A percentile compares a stretch with the other conserved stretches of the same genome.
Evolutionary conservation across 495 filamentous ascomycete species (phyloP).

Genomic region (Mytilinidion resinicola): DNA sequence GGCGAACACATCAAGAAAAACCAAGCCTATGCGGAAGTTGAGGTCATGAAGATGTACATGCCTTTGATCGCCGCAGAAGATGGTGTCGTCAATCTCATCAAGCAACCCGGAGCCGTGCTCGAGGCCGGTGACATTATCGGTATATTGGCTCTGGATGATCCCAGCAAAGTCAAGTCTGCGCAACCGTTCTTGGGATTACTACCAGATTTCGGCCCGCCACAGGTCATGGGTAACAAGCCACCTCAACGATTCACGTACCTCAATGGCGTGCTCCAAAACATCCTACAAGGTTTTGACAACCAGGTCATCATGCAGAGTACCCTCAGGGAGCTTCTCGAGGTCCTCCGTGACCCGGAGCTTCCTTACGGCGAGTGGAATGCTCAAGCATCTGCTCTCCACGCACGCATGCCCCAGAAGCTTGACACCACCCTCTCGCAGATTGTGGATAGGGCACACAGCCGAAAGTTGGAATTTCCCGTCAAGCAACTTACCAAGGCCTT

Average conservation of each 20-base stretch:
- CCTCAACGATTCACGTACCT: conserved; percentile 77
- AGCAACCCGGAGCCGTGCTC: conserved; percentile 96
- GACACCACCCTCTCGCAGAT: conserved; percentile 73
- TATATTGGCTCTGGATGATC: conserved; percentile 93
- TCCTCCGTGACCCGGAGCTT: conserved; percentile 81
- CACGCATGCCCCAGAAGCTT: conserved; percentile 91
- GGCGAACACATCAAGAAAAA: conserved; percentile 91
- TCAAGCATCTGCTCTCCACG: conserved; percentile 89
- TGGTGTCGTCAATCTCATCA: conserved; percentile 95
- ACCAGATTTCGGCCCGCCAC: conserved; percentile 77
- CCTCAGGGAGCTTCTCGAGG: conserved; percentile 81
- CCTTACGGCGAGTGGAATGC: conserved; percentile 96
- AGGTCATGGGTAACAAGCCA: conserved; percentile 84
- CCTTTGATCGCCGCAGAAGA: conserved; percentile 95
- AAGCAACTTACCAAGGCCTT: conserved; percentile 81
- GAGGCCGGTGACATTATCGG: conserved; percentile 98
- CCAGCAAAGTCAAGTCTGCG: conserved; percentile 91
- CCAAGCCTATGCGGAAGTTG: conserved; percentile 92
- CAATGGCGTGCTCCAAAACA: conserved; percentile 75
- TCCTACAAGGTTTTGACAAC: conserved; percentile 92
- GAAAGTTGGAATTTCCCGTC: conserved; percentile 84
- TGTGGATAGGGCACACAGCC: conserved; percentile 70
- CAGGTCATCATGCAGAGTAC: conserved; percentile 89
- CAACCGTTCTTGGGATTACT: conserved; percentile 93
- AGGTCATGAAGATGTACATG: conserved; percentile 99